Base-by-base conservation (phyloP, 1,139 yeast genomes). In the Kodamaea plutei region DNA sequence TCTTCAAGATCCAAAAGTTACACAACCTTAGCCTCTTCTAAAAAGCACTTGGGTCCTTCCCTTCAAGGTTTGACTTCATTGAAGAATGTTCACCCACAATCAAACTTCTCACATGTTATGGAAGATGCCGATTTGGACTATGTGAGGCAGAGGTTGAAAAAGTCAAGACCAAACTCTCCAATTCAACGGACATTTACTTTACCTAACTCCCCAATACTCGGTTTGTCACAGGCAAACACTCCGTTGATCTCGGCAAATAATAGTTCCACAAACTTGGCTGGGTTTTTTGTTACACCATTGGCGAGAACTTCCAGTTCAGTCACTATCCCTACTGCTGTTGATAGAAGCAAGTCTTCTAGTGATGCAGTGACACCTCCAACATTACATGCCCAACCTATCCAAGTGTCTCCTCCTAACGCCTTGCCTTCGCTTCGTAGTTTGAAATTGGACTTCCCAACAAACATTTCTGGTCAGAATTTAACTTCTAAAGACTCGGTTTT, bases 151-250 rank as follows among this genome's bases (percentile, higher is more conserved):
- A 65, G 79, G 31, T 61, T 76, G 30, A 81, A 82, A 49, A 76
- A 73, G 46, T 79, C 91, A 28, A 63, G 93, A 41, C 94, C 94
- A 23, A 82, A 76, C 51, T 79, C 89, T n/a, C 58, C 58, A 4
- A 42, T 43, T 25, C 44, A 40, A 8, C 33, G 39, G 18, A 36
- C 44, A 4, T 89, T 87, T 29, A 71, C 78, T 1, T 46, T 68
- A 19, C 76, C 82, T 11, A 74, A 80, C 24, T 80, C 84, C 0
- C 85, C 87, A 4, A 64, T 75, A 2, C 40, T 64, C 35, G 73
- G 72, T 0, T 48, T 65, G 16, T 61, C 69, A 11, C 48, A 63
- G n/a, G 54, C 56, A 16, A 65, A 58, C 23, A 68, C 74, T 5
- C 74, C 74, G 0, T 53, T 65, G 19, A 51, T 67, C 24, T 65